Percentiles rank a stretch among this genome's conserved stretches.
These are phyloP conservation scores for Akebia trifoliata DNA, from an alignment of 164 flowering plant genomes.

Conservation along the genomic window DNA sequence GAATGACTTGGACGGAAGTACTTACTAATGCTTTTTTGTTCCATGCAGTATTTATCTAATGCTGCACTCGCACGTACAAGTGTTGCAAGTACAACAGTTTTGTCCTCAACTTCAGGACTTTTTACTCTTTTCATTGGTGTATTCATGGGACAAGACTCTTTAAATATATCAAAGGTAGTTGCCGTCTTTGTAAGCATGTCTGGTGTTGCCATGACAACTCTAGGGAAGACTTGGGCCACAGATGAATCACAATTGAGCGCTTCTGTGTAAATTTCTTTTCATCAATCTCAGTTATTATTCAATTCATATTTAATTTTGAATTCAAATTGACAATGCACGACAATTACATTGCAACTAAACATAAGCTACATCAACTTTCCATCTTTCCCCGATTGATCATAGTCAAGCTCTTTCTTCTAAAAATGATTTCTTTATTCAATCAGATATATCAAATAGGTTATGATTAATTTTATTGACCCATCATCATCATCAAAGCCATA, in stretches of 20 bases:
- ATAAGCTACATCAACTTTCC: neutral
- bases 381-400: neutral
- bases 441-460: neutral
- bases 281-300: neutral
- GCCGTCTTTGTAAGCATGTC: conserved; percentile 96
- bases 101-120: conserved; percentile 96
- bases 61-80: conserved; percentile 97
- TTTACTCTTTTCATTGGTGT: conserved; percentile 95
- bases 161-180: conserved; percentile 71
- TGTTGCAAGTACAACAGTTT: conserved; percentile 95
- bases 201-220: conserved; percentile 96
- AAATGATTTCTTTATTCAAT: neutral
- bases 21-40: neutral
- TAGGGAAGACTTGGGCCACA: conserved; percentile 97
- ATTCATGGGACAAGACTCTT: conserved; percentile 76
- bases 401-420: neutral
- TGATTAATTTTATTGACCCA: neutral
- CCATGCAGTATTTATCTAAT: conserved; percentile 82
- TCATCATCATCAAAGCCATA: too few relatives aligned
- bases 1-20: neutral
- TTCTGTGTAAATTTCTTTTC: conserved; percentile 41
- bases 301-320: neutral
- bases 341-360: neutral
- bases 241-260: conserved; percentile 64
- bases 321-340: too few relatives aligned